Evolutionary conservation across 176 grass and related monocot species (phyloP), one percentile per base, ranked within the genome.

Genomic region (Oryza rufipogon): DNA sequence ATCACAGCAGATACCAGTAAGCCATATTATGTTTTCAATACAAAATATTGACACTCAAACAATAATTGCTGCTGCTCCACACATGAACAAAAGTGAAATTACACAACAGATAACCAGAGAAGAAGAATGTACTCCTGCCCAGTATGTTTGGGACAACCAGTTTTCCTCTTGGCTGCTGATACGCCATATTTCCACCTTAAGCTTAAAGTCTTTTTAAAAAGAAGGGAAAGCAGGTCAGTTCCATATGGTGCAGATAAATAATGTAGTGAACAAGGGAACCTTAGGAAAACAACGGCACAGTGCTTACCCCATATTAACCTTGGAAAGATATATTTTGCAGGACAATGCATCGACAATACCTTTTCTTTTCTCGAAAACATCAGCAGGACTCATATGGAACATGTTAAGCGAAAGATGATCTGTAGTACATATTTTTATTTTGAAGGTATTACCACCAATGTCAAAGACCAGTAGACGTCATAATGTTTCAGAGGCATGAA

Each of bases 121-220:
- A 23, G 3, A 6, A 74, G 46, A 32, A 74, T 30, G 7, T 45
- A 2, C 30, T 54, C 47, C 46, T 74, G 3, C 15, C 17, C 9
- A 17, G 15, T 34, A 54, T 17, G 23, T 32, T 14, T 9, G 44
- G 12, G 3, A 3, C 41, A 72, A 36, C 10, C 2, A 7, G 34
- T 73, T 36, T 75, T 38, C 58, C 75, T 49, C 28, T 67, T 66
- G 42, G 42, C 8, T 44, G 42, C 42, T 44, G 9, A 83, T 66
- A 23, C 41, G 47, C 28, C 44, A 52, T 63, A 76, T 67, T 75
- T 74, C 42, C 28, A 47, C 28, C 54, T 70, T 83, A 82, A 45
- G 58, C 51, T 68, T 72, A 73, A 47, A 64, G 12, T 19, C 4
- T 17, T 61, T 22, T 9, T 11, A 20, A 45, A 45, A 82, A 46